These are phyloP conservation scores for Oxytropis ochrocephala DNA, from an alignment of 306 rosid genomes.

Conservation along the genomic window DNA sequence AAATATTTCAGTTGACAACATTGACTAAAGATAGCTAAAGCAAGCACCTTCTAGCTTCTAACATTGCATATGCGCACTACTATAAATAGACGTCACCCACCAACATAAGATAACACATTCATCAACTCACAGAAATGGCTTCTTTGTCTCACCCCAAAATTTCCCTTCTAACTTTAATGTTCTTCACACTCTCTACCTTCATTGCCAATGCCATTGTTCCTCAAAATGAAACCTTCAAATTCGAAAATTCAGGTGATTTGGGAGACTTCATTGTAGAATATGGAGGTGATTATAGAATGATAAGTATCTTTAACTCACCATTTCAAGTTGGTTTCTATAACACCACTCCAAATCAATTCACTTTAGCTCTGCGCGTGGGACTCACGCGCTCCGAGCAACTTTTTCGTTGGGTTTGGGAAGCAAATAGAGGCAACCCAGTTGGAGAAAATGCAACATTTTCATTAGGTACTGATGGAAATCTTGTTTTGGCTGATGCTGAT, in stretches of 20 bases:
- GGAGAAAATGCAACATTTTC: conserved; percentile 56
- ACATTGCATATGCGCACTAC: neutral
- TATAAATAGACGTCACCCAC: neutral
- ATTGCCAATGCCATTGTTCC: conserved; percentile 43
- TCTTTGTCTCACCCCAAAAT: neutral
- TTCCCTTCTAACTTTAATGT: conserved; percentile 13
- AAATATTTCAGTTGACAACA: neutral
- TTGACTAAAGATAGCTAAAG: conserved; percentile 14
- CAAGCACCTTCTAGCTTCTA: neutral
- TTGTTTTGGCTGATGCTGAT: conserved; percentile 50
- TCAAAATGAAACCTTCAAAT: conserved; percentile 41
- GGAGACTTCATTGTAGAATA: conserved; percentile 47
- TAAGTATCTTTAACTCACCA: conserved; percentile 28
- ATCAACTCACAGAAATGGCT: conserved; percentile 18
- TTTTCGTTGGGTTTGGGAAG: conserved; percentile 76
- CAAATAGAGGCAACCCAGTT: conserved; percentile 66
- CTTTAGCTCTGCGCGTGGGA: conserved; percentile 61
- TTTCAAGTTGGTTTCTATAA: conserved; percentile 70
- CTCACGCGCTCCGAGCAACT: conserved; percentile 41
- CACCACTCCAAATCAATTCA: conserved; percentile 61
- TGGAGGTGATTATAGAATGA: conserved; percentile 35
- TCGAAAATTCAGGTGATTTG: conserved; percentile 44
- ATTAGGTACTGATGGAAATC: conserved; percentile 46
- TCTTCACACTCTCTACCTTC: conserved; percentile 16
- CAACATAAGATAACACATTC: neutral